phyloP scores from a whole-genome alignment of 2,329 filamentous ascomycete species.

The Trichoderma sp. region DNA sequence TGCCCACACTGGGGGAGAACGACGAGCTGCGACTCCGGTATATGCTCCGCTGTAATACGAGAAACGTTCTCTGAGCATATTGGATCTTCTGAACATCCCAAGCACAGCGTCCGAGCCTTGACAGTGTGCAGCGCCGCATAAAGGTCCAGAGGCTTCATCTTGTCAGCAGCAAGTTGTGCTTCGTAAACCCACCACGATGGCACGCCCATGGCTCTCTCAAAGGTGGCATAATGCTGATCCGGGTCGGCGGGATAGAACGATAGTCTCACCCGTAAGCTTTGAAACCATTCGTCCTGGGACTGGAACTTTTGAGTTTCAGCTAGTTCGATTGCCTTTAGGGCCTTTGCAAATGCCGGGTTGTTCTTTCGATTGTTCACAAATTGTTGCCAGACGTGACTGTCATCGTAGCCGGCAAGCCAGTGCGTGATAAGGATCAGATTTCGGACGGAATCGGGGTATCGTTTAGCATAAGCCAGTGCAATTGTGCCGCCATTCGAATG shows the following conservation, averaged over 20 bases:
- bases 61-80: neutral
- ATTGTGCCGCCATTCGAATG: neutral
- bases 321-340: neutral
- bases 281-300: neutral
- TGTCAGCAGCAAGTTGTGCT: neutral
- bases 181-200: conserved; percentile 3
- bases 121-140: neutral
- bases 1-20: neutral
- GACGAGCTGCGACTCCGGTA: neutral
- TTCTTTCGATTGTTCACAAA: neutral
- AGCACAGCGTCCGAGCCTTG: conserved; percentile 4
- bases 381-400: neutral
- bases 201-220: conserved; percentile 8
- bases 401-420: conserved; percentile 1
- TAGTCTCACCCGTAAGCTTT: conserved; percentile 2
- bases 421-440: neutral
- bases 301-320: neutral
- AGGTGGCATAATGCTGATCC: neutral
- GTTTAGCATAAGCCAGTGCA: neutral
- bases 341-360: neutral
- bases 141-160: neutral
- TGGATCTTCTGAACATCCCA: neutral
- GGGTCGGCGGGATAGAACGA: conserved; percentile 8
- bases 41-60: neutral
- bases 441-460: neutral